phyloP scores from a whole-genome alignment of 2,329 filamentous ascomycete species.

The Fusarium albosuccineum region DNA sequence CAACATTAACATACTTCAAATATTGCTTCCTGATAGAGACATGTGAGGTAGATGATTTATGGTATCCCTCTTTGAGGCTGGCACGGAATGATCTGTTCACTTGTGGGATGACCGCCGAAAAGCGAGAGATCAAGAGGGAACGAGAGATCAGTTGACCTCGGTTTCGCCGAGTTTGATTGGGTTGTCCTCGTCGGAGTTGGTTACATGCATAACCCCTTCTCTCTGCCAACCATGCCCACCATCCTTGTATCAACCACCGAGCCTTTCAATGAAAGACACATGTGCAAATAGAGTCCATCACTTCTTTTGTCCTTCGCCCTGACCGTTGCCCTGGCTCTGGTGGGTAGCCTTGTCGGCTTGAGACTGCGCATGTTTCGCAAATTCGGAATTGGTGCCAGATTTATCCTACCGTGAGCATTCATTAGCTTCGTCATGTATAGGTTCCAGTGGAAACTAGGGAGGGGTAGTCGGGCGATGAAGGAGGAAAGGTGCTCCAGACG shows the following conservation, averaged over 20 bases:
- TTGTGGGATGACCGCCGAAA: background rate
- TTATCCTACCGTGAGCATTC: slow-evolving; percentile 11
- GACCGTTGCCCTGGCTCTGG: background rate
- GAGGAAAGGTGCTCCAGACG: background rate
- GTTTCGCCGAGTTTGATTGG: background rate
- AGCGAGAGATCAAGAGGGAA: background rate
- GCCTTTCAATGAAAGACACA: background rate
- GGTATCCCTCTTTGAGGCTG: no score
- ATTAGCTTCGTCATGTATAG: background rate
- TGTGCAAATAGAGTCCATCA: background rate
- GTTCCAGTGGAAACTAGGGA: no score
- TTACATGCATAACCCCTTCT: background rate
- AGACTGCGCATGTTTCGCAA: slow-evolving; percentile 16
- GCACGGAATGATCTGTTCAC: no score
- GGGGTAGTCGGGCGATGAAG: no score
- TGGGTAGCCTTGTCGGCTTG: slow-evolving; percentile 2
- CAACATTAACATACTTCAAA: background rate
- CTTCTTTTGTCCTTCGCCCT: slow-evolving; percentile 19
- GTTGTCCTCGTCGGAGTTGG: background rate
- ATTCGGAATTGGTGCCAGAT: slow-evolving; percentile 9
- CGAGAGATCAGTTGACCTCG: no score
- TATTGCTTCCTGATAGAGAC: background rate
- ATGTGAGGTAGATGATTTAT: background rate
- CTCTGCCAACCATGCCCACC: background rate
- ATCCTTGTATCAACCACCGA: background rate